Evolutionary conservation across 495 filamentous ascomycete species (phyloP).

Genomic region (Chaetomium cochliodes): DNA sequence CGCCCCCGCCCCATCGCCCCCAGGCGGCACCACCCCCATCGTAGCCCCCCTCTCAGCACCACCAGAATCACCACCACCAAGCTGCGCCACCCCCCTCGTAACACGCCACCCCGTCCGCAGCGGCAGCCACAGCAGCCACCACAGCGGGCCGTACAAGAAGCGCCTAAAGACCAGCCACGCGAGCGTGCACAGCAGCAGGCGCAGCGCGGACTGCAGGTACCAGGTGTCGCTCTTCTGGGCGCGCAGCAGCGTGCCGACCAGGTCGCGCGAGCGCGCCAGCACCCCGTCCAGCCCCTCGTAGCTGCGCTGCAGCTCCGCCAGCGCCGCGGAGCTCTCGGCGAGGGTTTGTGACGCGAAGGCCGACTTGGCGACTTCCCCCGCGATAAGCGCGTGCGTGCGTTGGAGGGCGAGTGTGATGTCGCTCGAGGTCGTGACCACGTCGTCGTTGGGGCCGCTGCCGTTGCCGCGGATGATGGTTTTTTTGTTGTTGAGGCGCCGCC

Average conservation of each 20-base stretch:
- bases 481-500: slow-evolving; percentile 25
- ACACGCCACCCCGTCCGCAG: slow-evolving; percentile 44
- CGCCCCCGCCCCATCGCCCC: slow-evolving; percentile 13
- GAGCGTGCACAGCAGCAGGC: slow-evolving; percentile 72
- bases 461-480: slow-evolving; percentile 8
- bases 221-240: slow-evolving; percentile 94
- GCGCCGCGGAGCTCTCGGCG: slow-evolving; percentile 73
- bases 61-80: slow-evolving; percentile 22
- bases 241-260: slow-evolving; percentile 75
- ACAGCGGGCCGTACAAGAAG: slow-evolving; percentile 82
- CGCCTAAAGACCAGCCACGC: slow-evolving; percentile 82
- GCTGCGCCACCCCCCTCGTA: slow-evolving; percentile 29
- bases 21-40: slow-evolving; percentile 32
- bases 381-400: slow-evolving; percentile 81
- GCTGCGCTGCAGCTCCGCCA: slow-evolving; percentile 71
- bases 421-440: slow-evolving; percentile 66
- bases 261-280: slow-evolving; percentile 65
- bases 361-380: slow-evolving; percentile 74
- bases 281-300: slow-evolving; percentile 78
- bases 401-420: slow-evolving; percentile 84
- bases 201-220: slow-evolving; percentile 89
- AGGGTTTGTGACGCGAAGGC: slow-evolving; percentile 87
- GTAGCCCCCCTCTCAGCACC: slow-evolving; percentile 38
- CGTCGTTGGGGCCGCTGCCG: slow-evolving; percentile 33
- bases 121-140: slow-evolving; percentile 84